phyloP scores from a whole-genome alignment of 495 filamentous ascomycete genomes.

The Daldinia bambusicola region DNA sequence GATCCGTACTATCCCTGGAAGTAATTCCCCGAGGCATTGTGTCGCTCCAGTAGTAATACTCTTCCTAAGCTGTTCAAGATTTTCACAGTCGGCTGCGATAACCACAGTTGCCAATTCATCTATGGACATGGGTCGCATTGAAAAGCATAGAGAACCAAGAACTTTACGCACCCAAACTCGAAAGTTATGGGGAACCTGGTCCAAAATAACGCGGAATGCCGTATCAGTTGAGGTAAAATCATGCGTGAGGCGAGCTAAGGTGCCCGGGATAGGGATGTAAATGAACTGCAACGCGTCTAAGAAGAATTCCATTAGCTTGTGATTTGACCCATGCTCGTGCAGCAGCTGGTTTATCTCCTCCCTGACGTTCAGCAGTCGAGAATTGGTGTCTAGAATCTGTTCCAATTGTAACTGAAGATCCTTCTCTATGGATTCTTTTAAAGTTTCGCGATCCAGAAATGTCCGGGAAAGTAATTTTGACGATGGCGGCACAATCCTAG shows the following conservation, averaged over 20 bases:
- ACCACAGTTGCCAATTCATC: slow-evolving; percentile 11
- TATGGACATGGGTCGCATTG: slow-evolving; percentile 10
- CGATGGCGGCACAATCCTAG: not conserved
- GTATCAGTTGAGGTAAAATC: slow-evolving; percentile 11
- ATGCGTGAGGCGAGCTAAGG: not conserved
- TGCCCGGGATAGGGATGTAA: not conserved
- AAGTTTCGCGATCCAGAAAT: not conserved
- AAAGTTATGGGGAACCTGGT: slow-evolving; percentile 10
- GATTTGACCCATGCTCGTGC: not conserved
- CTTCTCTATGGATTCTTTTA: slow-evolving; percentile 8
- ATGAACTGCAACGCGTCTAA: not conserved
- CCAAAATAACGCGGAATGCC: slow-evolving; percentile 13
- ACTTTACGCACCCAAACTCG: slow-evolving; percentile 8
- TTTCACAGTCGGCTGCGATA: slow-evolving; percentile 13
- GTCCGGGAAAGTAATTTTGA: not conserved
- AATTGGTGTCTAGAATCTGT: not conserved
- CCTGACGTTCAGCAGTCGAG: not conserved
- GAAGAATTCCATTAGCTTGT: slow-evolving; percentile 11
- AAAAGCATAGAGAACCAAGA: slow-evolving; percentile 20
- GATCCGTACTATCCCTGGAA: slow-evolving; percentile 21
- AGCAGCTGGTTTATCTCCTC: slow-evolving; percentile 2
- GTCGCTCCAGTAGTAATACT: not conserved
- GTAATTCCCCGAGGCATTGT: not conserved
- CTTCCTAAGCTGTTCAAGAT: slow-evolving; percentile 8
- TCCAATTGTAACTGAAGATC: slow-evolving; percentile 14